These are phyloP conservation scores for Xylariaceae sp. DNA, from an alignment of 2,329 filamentous ascomycete species.

Conservation along the genomic window DNA sequence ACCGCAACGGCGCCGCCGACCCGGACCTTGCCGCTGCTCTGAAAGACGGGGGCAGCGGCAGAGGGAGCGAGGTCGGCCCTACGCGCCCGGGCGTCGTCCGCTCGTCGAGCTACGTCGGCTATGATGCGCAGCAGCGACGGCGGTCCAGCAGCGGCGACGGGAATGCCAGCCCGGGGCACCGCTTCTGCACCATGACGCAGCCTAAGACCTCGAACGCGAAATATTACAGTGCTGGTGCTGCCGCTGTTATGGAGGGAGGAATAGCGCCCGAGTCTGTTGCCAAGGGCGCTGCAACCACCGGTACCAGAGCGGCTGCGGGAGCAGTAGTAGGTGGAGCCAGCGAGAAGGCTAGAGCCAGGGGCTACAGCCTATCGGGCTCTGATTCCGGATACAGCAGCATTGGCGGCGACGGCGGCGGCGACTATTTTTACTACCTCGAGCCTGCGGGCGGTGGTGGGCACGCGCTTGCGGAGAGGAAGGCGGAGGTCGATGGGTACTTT, in stretches of 20 bases:
- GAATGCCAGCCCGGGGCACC: background rate
- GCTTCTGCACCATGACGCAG: background rate
- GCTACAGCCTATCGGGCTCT: constrained; percentile 6
- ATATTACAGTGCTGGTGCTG: too few relatives aligned
- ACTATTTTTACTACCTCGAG: constrained; percentile 5
- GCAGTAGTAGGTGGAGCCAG: background rate
- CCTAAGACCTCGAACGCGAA: background rate
- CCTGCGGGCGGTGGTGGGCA: background rate
- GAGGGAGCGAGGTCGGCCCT: too few relatives aligned
- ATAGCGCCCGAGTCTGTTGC: too few relatives aligned
- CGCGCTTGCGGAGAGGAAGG: background rate
- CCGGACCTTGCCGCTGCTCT: background rate
- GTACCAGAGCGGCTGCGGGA: background rate
- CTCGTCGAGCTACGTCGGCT: constrained; percentile 12
- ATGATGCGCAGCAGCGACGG: background rate
- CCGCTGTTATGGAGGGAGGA: too few relatives aligned
- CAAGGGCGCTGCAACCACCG: background rate
- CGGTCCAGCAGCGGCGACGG: constrained; percentile 11
- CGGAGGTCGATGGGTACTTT: constrained; percentile 16
- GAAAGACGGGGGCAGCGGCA: too few relatives aligned
- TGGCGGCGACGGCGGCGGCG: background rate
- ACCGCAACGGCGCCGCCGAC: constrained; percentile 2
- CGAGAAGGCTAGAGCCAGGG: background rate
- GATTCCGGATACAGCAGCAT: constrained; percentile 19
- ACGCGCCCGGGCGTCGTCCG: constrained; percentile 14